Base-by-base conservation (phyloP, 1,139 yeast genomes). In the Diutina siamensis region DNA sequence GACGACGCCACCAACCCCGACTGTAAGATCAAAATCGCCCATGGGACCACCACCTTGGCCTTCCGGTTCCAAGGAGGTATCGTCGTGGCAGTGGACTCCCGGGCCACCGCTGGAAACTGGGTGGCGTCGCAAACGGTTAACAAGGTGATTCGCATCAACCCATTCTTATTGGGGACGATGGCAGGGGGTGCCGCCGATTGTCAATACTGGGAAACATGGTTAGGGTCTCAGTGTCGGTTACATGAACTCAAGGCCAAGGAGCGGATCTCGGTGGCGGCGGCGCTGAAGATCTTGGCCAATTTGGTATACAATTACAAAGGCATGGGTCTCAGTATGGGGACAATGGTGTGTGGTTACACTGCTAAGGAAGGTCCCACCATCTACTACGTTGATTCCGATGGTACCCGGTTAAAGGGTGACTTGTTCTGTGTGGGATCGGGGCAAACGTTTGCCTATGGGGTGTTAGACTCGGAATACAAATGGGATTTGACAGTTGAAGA, bases 181-280 rank as follows among this genome's bases (percentile, higher is more conserved):
- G 99, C 99, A 34, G 99, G 99, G 67, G 97, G 97, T 71, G 99
- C 99, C 46, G 98, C 98, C 25, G 99, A 92, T 67, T 92, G 99
- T 73, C 98, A 94, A 65, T 94, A 74, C 65, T 92, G 99, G 99
- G 97, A 92, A 68, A 87, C 97, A 27, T 92, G 97, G 97, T 74
- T 92, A 52, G 98, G 98, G 53, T 73, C 95, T 19, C 97, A 92
- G 66, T 92, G 98, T 69, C 76, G 99, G 59, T 70, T 92, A 56
- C 95, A 89, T 63, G 98, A 92, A 64, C 74, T 92, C 58, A 78
- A 96, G 60, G 94, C 89, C 64, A 89, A 89, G 67, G 94, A 88
- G 64, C 76, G 98, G 57, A 92, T 92, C 53, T 80, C 95, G 2
- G 97, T 89, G 41, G 95, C 97, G 28, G 96, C 98, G 10, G 98